These are phyloP conservation scores for Pseudonitzschia multiseries DNA, from an alignment of 108 stramenopile species.

Conservation along the genomic window DNA sequence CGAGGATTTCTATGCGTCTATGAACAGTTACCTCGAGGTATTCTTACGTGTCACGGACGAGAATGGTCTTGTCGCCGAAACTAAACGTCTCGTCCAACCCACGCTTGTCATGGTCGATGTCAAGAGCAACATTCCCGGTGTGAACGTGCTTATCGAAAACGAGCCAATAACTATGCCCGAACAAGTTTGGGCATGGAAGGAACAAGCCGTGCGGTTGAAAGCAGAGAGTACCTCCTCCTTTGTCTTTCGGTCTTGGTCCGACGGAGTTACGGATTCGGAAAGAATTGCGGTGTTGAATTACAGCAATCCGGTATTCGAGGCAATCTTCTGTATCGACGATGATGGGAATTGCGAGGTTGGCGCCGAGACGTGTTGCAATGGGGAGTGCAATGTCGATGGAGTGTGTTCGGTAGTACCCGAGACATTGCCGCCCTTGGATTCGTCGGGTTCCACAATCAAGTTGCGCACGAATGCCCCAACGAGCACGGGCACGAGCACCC, in stretches of 20 bases:
- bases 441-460: too few species aligned
- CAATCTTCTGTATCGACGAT: neutral
- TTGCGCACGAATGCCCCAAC: too few species aligned
- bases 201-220: slow-evolving; percentile 7
- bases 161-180: slow-evolving; percentile 6
- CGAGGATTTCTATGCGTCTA: slow-evolving; percentile 13
- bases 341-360: neutral
- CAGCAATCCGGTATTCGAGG: neutral
- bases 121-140: slow-evolving; percentile 13
- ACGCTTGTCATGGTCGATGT: neutral
- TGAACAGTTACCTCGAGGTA: slow-evolving; percentile 36
- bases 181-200: slow-evolving; percentile 12
- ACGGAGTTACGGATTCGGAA: slow-evolving; percentile 11
- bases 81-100: slow-evolving; percentile 7
- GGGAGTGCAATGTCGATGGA: neutral
- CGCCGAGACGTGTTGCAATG: neutral
- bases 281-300: neutral
- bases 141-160: neutral
- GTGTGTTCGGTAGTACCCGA: neutral
- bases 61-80: slow-evolving; percentile 19
- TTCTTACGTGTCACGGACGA: slow-evolving; percentile 24
- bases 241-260: slow-evolving; percentile 29
- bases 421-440: neutral
- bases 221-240: slow-evolving; percentile 8
- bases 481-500: neutral